Base-by-base conservation (phyloP, 1,284 basidiomycete genomes). In the Coriolopsis trogii region DNA sequence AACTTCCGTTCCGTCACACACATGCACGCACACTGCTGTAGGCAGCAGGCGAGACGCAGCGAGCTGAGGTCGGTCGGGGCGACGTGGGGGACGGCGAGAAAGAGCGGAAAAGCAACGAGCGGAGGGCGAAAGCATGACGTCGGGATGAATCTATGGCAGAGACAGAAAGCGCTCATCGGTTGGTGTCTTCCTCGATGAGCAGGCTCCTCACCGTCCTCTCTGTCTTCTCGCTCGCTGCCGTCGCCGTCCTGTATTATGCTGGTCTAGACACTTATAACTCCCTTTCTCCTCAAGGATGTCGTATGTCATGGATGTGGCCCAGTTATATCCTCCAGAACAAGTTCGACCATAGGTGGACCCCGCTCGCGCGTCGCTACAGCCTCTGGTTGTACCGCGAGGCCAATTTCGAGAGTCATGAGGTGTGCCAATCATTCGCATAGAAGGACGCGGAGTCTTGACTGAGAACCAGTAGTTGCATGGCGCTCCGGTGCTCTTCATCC, bases 251-350 rank as follows among this genome's bases (percentile, higher is more conserved):
- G 44, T 69, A 66, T 56, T 63, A 56, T 46, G 56, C 66, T 36
- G 63, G 57, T 12, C 21, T 62, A 39, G 65, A 65, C 56, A 61
- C 62, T 9, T 53, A 60, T 37, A 41, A 61, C 24, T 59, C 65
- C 4, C 62, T 70, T 21, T 70, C 68, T 1, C 88, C 89, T 4
- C 89, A 92, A 77, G 89, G 89, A 80, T 99, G 96, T 72, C 86
- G 92, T 47, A 99, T 99, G 96, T 94, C 93, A 53, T 95, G 87
- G 78, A 99, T 99, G 97, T 91, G 83, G 4, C 96, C 95, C 1
- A 89, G 89, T 5, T 99, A 98, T 70, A 72, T 91, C 33, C 78
- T 87, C 29, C 87, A 88, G 62, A 65, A 72, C 34, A 74, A 70
- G 26, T 86, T 90, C 65, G 74, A 91, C 64, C 59, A 71, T 49